Percentiles rank a stretch among this genome's conserved stretches.
phyloP scores from a whole-genome alignment of 768 basidiomycete genomes.

The Agaricus sinodeliciosus region DNA sequence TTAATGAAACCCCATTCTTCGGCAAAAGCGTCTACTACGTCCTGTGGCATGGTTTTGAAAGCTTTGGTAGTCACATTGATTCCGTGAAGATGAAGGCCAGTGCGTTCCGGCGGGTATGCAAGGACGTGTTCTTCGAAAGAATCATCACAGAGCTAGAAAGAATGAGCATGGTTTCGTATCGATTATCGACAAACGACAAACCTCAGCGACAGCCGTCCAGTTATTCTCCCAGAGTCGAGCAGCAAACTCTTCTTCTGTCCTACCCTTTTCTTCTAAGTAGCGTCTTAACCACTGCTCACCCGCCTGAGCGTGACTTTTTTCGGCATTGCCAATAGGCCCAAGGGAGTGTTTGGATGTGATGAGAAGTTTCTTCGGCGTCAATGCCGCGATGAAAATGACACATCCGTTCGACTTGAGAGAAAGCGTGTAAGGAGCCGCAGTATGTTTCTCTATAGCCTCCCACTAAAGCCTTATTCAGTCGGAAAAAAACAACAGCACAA shows the following conservation, averaged over 20 bases:
- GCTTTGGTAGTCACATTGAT: conserved; percentile 63
- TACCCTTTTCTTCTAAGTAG: conserved; percentile 55
- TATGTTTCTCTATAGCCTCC: conserved; percentile 62
- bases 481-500: conserved; percentile 4
- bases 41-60: conserved; percentile 68
- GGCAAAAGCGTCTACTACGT: conserved; percentile 72
- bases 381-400: conserved; percentile 89
- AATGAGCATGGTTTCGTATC: neutral
- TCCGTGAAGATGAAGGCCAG: conserved; percentile 91
- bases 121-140: conserved; percentile 96
- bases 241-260: conserved; percentile 73
- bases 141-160: conserved; percentile 88
- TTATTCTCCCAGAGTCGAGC: conserved; percentile 68
- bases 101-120: conserved; percentile 69
- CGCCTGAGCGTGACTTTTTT: conserved; percentile 67
- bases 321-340: conserved; percentile 41
- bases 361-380: conserved; percentile 67
- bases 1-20: conserved; percentile 87
- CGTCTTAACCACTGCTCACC: conserved; percentile 80
- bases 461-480: conserved; percentile 43
- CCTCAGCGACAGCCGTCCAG: conserved; percentile 91
- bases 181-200: conserved; percentile 23
- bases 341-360: conserved; percentile 92
- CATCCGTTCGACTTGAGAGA: conserved; percentile 96
- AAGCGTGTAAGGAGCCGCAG: conserved; percentile 72